Conservation (phyloP, 805 yeast genomes). For the Kuraishia cidri region DNA sequence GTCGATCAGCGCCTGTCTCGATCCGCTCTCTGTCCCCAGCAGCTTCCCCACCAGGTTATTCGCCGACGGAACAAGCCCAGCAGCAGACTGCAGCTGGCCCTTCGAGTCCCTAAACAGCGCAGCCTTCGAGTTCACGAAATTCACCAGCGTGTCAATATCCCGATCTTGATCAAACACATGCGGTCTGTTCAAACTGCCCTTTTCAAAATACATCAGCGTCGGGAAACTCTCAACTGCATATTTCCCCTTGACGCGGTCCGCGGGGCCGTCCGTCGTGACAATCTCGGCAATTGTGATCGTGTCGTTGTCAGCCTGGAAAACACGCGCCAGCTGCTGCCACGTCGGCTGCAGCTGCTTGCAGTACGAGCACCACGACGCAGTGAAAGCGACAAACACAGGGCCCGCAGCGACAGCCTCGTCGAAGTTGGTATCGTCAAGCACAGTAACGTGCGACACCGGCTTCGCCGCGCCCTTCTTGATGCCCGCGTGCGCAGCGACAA, state of each 20-base stretch:
- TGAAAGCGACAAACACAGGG: slow-evolving; percentile 40
- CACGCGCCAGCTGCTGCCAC: slow-evolving; percentile 39
- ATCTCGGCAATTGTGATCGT: slow-evolving; percentile 34
- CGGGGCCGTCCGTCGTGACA: slow-evolving; percentile 35
- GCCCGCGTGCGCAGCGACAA: slow-evolving; percentile 29
- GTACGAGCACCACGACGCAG: slow-evolving; percentile 54
- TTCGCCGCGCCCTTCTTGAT: slow-evolving; percentile 9
- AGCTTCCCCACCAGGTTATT: slow-evolving; percentile 12
- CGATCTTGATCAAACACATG: slow-evolving; percentile 30
- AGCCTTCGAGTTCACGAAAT: slow-evolving; percentile 36
- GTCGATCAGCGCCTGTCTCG: slow-evolving; percentile 1
- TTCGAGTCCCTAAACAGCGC: slow-evolving; percentile 28
- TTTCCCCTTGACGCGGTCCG: slow-evolving; percentile 26
- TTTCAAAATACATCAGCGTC: slow-evolving; percentile 39
- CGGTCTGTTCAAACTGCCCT: slow-evolving; percentile 24
- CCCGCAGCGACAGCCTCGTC: slow-evolving; percentile 22
- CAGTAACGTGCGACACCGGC: slow-evolving; percentile 12
- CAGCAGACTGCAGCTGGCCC: slow-evolving; percentile 27
- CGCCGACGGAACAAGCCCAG: slow-evolving; percentile 29
- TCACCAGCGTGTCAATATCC: slow-evolving; percentile 34
- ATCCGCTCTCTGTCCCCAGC: neutral
- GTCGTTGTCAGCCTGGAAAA: slow-evolving; percentile 29
- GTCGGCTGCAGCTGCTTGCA: slow-evolving; percentile 45
- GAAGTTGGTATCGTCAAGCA: slow-evolving; percentile 23
- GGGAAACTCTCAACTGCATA: slow-evolving; percentile 43